Evolutionary conservation across 306 rosid genomes (phyloP), one percentile per base, ranked within the genome.

Genomic region (Cicer chorassanicum): DNA sequence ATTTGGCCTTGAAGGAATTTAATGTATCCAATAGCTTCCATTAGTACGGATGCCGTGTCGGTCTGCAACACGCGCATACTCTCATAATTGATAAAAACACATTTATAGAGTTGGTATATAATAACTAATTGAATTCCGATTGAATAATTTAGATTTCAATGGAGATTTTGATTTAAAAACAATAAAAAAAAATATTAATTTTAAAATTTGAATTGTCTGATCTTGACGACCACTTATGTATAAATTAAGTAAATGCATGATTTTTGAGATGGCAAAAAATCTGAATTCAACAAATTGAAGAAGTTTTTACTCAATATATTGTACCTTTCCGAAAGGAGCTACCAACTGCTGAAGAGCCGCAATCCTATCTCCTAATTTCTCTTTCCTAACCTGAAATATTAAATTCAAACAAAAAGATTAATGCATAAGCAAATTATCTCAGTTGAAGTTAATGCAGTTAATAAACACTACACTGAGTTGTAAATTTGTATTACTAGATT

Each of bases 241-340:
- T 19, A 1, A 1, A 19, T 24, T 24, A 24, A 0, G 2, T 24
- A 2, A 2, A 21, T 21, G 24, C 24, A 21, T 21, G 24, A 21
- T 21, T 21, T 21, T 21, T 21, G 24, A 21, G 24, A 21, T 2
- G 24, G 24, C 1, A 21, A 21, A 16, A 21, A 24, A 2, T 24
- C 34, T 0, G 34, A 24, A 2, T 24, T 24, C 34, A 24, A 51
- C 8, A 55, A 36, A 60, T 13, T 34, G 6, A 6, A 59, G 5
- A 59, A 59, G 14, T 59, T 16, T 34, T 60, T 6, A 12, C 15
- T 60, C 43, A 34, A 14, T 60, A 60, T 34, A 29, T 34, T 13
- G 24, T 79, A 92, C 98, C 93, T 92, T 92, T 82, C 98, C 98
- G 73, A 90, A 92, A 40, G 98, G 98, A 60, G 98, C 93, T 14